phyloP scores from a whole-genome alignment of 2,329 filamentous ascomycete species.

The Aspergillus aculeatinus region DNA sequence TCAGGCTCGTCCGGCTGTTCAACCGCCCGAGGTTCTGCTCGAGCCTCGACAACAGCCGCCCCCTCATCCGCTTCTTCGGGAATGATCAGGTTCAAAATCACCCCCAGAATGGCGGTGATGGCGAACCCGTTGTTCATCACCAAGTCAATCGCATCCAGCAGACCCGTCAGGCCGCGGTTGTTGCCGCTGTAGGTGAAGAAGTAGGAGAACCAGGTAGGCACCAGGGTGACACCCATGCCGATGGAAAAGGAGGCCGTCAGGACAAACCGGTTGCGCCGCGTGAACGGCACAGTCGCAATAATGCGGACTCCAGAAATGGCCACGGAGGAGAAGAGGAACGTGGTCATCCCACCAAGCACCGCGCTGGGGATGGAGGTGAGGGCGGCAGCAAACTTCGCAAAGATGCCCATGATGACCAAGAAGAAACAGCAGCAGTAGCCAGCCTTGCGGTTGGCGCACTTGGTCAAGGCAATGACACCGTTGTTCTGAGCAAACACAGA shows the following conservation, averaged over 20 bases:
- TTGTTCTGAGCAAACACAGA: slow-evolving; percentile 69
- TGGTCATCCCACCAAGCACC: slow-evolving; percentile 52
- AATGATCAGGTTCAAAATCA: slow-evolving; percentile 71
- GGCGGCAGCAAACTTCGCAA: slow-evolving; percentile 68
- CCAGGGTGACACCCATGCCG: slow-evolving; percentile 56
- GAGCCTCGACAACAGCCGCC: slow-evolving; percentile 32
- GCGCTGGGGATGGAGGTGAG: slow-evolving; percentile 63
- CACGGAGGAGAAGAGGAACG: slow-evolving; percentile 67
- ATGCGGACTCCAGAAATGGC: slow-evolving; percentile 66
- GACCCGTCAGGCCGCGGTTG: slow-evolving; percentile 68
- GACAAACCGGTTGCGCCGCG: slow-evolving; percentile 65
- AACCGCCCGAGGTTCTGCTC: slow-evolving; percentile 22
- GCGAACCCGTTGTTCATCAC: slow-evolving; percentile 64
- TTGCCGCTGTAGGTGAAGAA: slow-evolving; percentile 47
- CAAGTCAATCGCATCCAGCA: slow-evolving; percentile 55
- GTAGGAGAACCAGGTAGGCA: slow-evolving; percentile 49
- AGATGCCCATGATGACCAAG: slow-evolving; percentile 67
- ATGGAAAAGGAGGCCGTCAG: slow-evolving; percentile 61
- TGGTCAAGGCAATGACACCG: slow-evolving; percentile 66
- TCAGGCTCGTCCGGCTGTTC: background rate
- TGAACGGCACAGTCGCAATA: slow-evolving; percentile 62
- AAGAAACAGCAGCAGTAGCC: slow-evolving; percentile 67
- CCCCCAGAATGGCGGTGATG: slow-evolving; percentile 69
- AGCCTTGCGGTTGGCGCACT: slow-evolving; percentile 67
- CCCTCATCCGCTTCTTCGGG: slow-evolving; percentile 74